Percentiles rank a stretch among this genome's conserved stretches.
These are phyloP conservation scores for Phoma herbarum DNA, from an alignment of 2,329 filamentous ascomycete species.

Conservation along the genomic window DNA sequence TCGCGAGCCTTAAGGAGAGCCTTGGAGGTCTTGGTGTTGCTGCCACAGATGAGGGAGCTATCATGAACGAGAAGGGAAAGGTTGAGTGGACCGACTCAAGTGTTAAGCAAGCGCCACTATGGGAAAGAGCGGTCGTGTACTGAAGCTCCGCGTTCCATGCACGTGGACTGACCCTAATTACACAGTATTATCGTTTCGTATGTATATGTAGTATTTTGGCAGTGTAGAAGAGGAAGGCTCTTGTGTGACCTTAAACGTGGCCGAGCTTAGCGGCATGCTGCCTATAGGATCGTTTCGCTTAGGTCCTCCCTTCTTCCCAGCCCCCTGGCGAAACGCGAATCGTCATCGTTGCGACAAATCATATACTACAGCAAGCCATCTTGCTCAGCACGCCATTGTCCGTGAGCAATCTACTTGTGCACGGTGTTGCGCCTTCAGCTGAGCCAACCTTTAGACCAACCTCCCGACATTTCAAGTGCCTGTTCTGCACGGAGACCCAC, in stretches of 20 bases:
- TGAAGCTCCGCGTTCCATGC: not conserved
- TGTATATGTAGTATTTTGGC: no score
- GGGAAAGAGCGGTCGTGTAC: not conserved
- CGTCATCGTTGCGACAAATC: not conserved
- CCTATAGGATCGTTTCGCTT: not conserved
- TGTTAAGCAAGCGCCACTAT: not conserved
- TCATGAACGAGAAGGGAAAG: not conserved
- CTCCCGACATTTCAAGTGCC: conserved; percentile 5
- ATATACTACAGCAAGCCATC: conserved; percentile 9
- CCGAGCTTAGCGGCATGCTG: no score
- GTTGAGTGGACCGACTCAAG: not conserved
- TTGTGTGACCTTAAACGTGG: no score
- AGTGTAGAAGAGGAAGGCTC: no score
- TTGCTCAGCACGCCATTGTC: not conserved
- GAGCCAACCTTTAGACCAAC: not conserved
- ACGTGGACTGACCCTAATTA: not conserved
- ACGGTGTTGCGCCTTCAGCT: not conserved
- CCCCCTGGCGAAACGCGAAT: not conserved
- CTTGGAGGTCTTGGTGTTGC: not conserved
- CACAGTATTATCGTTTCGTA: not conserved
- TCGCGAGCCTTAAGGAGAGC: not conserved
- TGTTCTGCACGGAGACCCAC: conserved; percentile 2
- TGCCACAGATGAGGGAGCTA: not conserved
- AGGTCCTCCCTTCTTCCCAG: no score
- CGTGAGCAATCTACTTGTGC: not conserved